A percentile compares a stretch with the other conserved stretches of the same genome.
Conservation (phyloP, 2,329 filamentous ascomycete genomes). For the Aplosporella prunicola region DNA sequence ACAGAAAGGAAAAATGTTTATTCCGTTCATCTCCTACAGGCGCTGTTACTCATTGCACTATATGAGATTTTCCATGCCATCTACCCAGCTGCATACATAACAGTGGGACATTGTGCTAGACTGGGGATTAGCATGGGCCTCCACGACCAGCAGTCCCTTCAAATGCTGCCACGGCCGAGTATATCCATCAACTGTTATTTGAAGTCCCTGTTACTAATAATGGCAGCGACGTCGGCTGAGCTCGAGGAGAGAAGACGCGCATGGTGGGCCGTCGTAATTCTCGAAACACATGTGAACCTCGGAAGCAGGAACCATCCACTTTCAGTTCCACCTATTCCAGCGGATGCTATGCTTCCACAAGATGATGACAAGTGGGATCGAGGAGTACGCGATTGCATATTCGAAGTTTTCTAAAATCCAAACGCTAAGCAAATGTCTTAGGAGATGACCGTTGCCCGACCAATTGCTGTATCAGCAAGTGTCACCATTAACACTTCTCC, state of each 20-base stretch:
- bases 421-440: too few species aligned
- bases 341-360: background rate
- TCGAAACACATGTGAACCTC: background rate
- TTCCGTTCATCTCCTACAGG: conserved; percentile 38
- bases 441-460: background rate
- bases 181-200: too few species aligned
- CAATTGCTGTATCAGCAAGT: background rate
- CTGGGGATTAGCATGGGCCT: conserved; percentile 40
- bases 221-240: background rate
- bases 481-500: background rate
- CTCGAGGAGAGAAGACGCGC: background rate
- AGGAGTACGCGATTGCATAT: background rate
- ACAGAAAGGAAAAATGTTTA: conserved; percentile 36
- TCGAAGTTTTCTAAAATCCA: too few species aligned
- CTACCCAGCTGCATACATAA: conserved; percentile 43
- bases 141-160: conserved; percentile 27
- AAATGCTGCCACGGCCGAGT: conserved; percentile 28
- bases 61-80: conserved; percentile 43
- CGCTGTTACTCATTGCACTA: conserved; percentile 36
- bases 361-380: background rate
- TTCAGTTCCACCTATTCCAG: background rate
- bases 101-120: conserved; percentile 36
- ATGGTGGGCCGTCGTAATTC: background rate
- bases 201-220: too few species aligned
- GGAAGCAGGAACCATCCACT: background rate